phyloP scores from a whole-genome alignment of 257 asterid genomes.

The Dorcoceras hygrometricum region DNA sequence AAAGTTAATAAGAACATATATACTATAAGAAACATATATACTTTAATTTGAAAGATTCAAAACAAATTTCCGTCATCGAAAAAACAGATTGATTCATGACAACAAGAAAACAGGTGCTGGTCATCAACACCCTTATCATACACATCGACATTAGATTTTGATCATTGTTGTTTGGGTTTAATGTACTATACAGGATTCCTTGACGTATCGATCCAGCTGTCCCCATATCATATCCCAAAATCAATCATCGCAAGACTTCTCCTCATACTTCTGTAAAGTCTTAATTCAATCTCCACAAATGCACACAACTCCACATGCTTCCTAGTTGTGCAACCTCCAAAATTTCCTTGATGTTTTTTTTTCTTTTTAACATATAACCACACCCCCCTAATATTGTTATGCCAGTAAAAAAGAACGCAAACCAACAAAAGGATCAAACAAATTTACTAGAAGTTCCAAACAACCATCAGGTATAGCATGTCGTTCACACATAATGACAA shows the following conservation, averaged over 20 bases:
- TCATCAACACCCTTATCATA: background rate
- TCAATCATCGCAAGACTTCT: no score
- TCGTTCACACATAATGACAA: constrained; percentile 1
- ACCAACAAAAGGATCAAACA: constrained; percentile 9
- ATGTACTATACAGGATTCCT: background rate
- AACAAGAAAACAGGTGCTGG: background rate
- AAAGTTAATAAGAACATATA: background rate
- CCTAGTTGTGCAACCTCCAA: no score
- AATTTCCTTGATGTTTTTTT: constrained; percentile 1
- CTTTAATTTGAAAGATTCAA: no score
- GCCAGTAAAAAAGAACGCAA: background rate
- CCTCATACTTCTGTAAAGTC: no score
- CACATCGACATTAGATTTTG: background rate
- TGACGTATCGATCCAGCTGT: background rate
- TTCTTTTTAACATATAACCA: constrained; percentile 5
- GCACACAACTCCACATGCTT: no score
- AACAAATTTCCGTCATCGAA: no score
- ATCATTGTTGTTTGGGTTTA: background rate
- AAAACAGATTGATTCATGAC: no score
- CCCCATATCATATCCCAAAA: background rate
- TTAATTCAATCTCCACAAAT: no score
- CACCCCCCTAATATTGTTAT: background rate
- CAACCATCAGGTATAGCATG: background rate
- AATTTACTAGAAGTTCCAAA: background rate
- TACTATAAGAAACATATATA: no score